These are phyloP conservation scores for Pluteus cervinus DNA, from an alignment of 768 basidiomycete genomes.

Conservation along the genomic window DNA sequence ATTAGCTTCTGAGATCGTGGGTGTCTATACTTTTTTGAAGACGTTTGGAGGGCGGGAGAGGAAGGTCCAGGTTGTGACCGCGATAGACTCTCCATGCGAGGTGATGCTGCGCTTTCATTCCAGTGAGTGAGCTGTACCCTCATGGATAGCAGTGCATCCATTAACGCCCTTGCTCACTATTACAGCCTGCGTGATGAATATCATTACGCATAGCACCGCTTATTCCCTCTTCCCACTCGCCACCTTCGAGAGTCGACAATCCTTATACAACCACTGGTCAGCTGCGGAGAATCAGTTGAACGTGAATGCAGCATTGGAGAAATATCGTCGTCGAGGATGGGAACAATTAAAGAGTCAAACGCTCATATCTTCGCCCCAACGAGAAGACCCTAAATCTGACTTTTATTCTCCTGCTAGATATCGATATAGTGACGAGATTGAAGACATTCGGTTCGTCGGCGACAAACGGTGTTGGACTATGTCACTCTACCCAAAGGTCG, in stretches of 20 bases:
- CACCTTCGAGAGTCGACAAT: conserved; percentile 27
- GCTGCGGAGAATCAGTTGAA: too few species aligned
- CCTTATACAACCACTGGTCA: too few species aligned
- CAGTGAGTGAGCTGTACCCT: conserved; percentile 10
- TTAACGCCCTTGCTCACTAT: conserved; percentile 3
- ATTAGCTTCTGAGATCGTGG: too few species aligned
- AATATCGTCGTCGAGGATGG: conserved; percentile 34
- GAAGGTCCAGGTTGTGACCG: conserved; percentile 33
- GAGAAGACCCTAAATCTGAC: not conserved
- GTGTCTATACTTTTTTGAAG: too few species aligned
- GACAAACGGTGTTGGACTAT: conserved; percentile 5
- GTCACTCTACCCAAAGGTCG: not conserved
- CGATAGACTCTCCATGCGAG: conserved; percentile 21
- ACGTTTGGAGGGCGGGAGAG: conserved; percentile 4
- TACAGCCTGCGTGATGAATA: conserved; percentile 37
- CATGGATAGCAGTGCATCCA: not conserved
- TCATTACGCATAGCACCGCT: conserved; percentile 32
- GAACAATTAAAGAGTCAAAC: conserved; percentile 8
- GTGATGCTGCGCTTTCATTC: conserved; percentile 18
- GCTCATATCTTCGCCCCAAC: not conserved
- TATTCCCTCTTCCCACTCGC: conserved; percentile 33
- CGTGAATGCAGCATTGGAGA: conserved; percentile 14
- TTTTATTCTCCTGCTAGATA: too few species aligned
- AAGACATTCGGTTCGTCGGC: conserved; percentile 1
- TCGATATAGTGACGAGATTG: too few species aligned